Evolutionary conservation across 768 basidiomycete species (phyloP).

Genomic region (Calocybe indica): DNA sequence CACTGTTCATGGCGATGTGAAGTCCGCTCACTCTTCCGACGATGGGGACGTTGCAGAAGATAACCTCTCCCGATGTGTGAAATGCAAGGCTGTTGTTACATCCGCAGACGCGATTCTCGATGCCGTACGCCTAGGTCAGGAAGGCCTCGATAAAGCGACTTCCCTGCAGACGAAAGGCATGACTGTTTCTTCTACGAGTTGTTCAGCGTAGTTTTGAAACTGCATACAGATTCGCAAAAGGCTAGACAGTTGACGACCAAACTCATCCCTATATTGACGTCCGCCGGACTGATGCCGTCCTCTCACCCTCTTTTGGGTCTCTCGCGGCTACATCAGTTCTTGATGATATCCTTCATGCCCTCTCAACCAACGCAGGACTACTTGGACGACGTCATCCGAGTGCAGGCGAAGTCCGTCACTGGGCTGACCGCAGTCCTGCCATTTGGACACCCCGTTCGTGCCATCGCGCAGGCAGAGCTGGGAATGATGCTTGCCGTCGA

Average conservation of each 20-base stretch:
- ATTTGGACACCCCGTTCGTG: slow-evolving; percentile 72
- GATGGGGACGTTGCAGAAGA: slow-evolving; percentile 32
- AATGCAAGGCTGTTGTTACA: slow-evolving; percentile 45
- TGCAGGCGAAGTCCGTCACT: slow-evolving; percentile 43
- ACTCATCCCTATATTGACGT: slow-evolving; percentile 57
- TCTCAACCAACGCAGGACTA: slow-evolving; percentile 35
- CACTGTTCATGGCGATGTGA: no score
- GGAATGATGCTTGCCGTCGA: slow-evolving; percentile 80
- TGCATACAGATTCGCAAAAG: slow-evolving; percentile 45
- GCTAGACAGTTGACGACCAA: slow-evolving; percentile 57
- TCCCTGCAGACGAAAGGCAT: slow-evolving; percentile 54
- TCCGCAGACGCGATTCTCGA: slow-evolving; percentile 53
- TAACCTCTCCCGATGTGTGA: slow-evolving; percentile 40
- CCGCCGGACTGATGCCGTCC: slow-evolving; percentile 54
- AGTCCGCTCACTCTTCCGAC: background rate
- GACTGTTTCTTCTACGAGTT: background rate
- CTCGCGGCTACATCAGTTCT: slow-evolving; percentile 61
- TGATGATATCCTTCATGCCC: slow-evolving; percentile 52
- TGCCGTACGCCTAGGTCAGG: slow-evolving; percentile 61
- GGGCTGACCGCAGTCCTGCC: slow-evolving; percentile 51
- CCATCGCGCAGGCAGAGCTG: slow-evolving; percentile 69
- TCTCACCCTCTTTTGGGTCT: slow-evolving; percentile 77
- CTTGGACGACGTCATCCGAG: slow-evolving; percentile 60
- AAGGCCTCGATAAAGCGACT: slow-evolving; percentile 70
- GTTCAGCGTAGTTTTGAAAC: slow-evolving; percentile 1